Evolutionary conservation across 805 yeast species (phyloP).

Genomic region (Barnettozyma pratensis): DNA sequence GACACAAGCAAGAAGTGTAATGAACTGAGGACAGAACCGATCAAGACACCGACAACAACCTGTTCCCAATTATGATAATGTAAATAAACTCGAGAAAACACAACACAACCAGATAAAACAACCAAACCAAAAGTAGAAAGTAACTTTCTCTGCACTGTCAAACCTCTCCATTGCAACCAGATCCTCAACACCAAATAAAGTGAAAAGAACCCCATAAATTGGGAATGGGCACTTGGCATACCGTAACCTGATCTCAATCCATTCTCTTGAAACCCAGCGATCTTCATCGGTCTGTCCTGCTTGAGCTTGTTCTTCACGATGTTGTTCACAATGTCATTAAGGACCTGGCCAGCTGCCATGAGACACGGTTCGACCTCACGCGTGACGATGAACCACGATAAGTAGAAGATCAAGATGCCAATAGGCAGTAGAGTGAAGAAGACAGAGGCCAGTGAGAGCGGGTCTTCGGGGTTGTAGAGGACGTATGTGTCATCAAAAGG

Average conservation of each 20-base stretch:
- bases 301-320: slow-evolving; percentile 56
- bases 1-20: slow-evolving; percentile 49
- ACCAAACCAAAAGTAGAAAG: slow-evolving; percentile 28
- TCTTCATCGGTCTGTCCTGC: slow-evolving; percentile 66
- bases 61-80: slow-evolving; percentile 73
- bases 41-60: slow-evolving; percentile 62
- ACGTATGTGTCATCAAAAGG: slow-evolving; percentile 89
- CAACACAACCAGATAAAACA: slow-evolving; percentile 38
- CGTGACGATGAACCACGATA: slow-evolving; percentile 77
- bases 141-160: slow-evolving; percentile 26
- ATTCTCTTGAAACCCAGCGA: slow-evolving; percentile 31
- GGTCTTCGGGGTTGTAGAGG: slow-evolving; percentile 64
- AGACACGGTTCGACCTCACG: slow-evolving; percentile 84
- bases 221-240: slow-evolving; percentile 97
- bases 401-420: slow-evolving; percentile 66
- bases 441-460: slow-evolving; percentile 56
- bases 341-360: slow-evolving; percentile 80
- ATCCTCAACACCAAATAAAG: slow-evolving; percentile 46
- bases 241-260: slow-evolving; percentile 67
- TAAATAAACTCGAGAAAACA: slow-evolving; percentile 69
- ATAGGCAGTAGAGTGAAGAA: slow-evolving; percentile 79
- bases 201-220: slow-evolving; percentile 87
- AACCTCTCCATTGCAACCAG: slow-evolving; percentile 37
- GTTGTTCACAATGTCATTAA: slow-evolving; percentile 69
- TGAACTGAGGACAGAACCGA: slow-evolving; percentile 60